Conservation (phyloP, 192 early-diverging fungal species). For the Podila epigama region DNA sequence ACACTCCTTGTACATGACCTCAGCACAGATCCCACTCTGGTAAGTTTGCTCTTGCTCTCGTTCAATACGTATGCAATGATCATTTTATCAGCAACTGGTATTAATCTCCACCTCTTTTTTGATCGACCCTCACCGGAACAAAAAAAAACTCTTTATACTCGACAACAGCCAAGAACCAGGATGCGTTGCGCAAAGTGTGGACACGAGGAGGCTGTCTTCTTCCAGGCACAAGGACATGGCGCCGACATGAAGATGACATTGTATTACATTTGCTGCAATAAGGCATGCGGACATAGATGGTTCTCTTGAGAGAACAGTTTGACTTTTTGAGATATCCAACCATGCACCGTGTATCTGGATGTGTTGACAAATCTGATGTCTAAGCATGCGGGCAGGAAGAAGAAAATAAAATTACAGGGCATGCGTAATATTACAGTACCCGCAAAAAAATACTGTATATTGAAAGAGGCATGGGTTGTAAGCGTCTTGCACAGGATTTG, state of each 20-base stretch:
- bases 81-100: background rate
- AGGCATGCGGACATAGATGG: constrained; percentile 77
- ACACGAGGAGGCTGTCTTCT: constrained; percentile 73
- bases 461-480: no score
- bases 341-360: no score
- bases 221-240: constrained; percentile 75
- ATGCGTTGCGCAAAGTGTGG: constrained; percentile 68
- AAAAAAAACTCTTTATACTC: no score
- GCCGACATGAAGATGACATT: constrained; percentile 80
- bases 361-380: no score
- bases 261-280: constrained; percentile 80
- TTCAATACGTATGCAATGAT: background rate
- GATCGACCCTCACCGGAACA: no score
- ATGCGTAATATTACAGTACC: no score
- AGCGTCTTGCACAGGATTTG: no score
- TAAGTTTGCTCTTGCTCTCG: constrained; percentile 26
- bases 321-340: background rate
- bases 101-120: background rate
- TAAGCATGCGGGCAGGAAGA: no score
- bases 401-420: no score
- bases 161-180: constrained; percentile 66
- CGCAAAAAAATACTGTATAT: no score
- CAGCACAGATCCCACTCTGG: constrained; percentile 77
- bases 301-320: constrained; percentile 18
- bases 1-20: constrained; percentile 80